These are phyloP conservation scores for Trichoderma orchidacearum DNA, from an alignment of 495 filamentous ascomycete species.

Conservation along the genomic window DNA sequence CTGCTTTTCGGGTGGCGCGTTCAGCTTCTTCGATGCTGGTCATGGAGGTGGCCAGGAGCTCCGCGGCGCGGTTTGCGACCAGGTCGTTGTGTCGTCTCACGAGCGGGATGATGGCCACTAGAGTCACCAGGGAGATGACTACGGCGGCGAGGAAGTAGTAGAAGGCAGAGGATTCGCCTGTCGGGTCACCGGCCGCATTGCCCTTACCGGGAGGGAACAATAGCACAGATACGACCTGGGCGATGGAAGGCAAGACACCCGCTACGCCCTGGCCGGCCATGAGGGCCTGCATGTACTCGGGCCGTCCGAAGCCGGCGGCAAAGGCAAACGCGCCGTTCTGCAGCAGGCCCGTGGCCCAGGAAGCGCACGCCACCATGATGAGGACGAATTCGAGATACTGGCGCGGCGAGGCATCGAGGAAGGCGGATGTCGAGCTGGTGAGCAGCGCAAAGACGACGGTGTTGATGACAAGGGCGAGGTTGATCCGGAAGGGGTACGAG, in stretches of 20 bases:
- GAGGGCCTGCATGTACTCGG: conserved; percentile 86
- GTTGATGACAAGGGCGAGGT: conserved; percentile 24
- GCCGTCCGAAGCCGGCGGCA: conserved; percentile 66
- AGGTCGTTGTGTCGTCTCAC: conserved; percentile 27
- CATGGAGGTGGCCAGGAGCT: conserved; percentile 24
- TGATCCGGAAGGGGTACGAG: conserved; percentile 39
- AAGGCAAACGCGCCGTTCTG: conserved; percentile 95
- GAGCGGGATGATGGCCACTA: conserved; percentile 41
- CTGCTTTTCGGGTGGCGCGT: conserved; percentile 35
- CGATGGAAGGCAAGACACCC: conserved; percentile 79
- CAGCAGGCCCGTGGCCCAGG: conserved; percentile 67
- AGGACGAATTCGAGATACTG: conserved; percentile 73
- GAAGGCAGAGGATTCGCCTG: conserved; percentile 51
- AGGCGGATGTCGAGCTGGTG: conserved; percentile 61
- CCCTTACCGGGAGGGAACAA: conserved; percentile 36
- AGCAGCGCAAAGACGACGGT: conserved; percentile 28
- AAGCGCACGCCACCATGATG: conserved; percentile 64
- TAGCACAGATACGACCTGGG: conserved; percentile 72
- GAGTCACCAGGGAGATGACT: conserved; percentile 38
- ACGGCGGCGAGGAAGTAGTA: conserved; percentile 87
- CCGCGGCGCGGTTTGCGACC: conserved; percentile 22
- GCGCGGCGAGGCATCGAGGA: conserved; percentile 41
- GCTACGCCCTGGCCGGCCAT: conserved; percentile 93
- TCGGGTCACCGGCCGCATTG: conserved; percentile 5
- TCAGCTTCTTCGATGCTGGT: conserved; percentile 32